These are phyloP conservation scores for Calonectria multiphialidica DNA, from an alignment of 2,329 filamentous ascomycete genomes.

Conservation along the genomic window DNA sequence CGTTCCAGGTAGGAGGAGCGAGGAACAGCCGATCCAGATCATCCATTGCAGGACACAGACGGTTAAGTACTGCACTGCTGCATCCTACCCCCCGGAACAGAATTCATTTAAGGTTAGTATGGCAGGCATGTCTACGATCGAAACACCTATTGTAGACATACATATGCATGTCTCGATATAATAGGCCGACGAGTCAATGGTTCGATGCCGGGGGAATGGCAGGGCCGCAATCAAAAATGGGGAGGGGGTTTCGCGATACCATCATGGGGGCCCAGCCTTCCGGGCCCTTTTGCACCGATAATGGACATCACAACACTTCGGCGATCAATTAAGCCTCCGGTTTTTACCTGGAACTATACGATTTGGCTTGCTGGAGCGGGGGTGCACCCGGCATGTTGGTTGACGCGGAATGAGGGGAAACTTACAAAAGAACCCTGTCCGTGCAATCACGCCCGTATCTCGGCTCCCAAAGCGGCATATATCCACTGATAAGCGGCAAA, in stretches of 20 bases:
- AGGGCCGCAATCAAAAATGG: conserved; percentile 19
- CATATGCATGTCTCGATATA: neutral
- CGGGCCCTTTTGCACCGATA: neutral
- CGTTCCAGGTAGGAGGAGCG: neutral
- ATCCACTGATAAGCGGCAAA: conserved; percentile 20
- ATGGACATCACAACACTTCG: neutral
- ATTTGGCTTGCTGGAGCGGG: neutral
- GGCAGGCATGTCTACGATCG: neutral
- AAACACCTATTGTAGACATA: neutral
- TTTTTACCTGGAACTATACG: neutral
- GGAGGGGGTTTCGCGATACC: neutral
- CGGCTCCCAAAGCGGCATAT: conserved; percentile 16
- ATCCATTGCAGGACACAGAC: neutral
- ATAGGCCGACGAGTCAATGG: neutral
- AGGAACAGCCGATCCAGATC: neutral
- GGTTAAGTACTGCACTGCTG: conserved; percentile 13
- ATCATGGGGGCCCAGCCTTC: conserved; percentile 21
- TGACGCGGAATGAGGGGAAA: conserved; percentile 17
- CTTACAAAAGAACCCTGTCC: conserved; percentile 26
- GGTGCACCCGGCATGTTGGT: neutral
- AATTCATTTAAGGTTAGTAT: neutral
- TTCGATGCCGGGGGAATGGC: neutral
- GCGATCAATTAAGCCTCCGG: neutral
- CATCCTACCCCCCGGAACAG: neutral
- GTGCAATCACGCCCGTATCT: conserved; percentile 16